These are phyloP conservation scores for Aphanomyces invadans DNA, from an alignment of 352 stramenopile species.

Conservation along the genomic window DNA sequence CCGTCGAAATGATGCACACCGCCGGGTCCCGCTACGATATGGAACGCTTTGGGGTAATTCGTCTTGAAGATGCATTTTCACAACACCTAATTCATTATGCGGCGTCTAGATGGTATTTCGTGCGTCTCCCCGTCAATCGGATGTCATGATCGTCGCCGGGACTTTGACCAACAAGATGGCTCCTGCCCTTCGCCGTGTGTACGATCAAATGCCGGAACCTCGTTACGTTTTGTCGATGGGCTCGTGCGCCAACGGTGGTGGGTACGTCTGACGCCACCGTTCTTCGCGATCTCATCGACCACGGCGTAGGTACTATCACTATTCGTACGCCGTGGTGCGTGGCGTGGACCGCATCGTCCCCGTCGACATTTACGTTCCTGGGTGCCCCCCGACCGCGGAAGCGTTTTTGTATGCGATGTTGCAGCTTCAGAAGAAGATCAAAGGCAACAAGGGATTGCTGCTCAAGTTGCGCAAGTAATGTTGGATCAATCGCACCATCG, in stretches of 20 bases:
- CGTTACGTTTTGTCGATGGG: conserved; percentile 98
- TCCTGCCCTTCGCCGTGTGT: conserved; percentile 92
- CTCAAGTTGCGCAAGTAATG: conserved; percentile 95
- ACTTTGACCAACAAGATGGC: conserved; percentile 99
- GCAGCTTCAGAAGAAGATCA: conserved; percentile 99
- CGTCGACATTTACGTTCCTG: conserved; percentile 99
- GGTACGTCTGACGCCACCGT: conserved; percentile 72
- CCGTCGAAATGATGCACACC: conserved; percentile 98
- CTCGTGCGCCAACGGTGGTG: conserved; percentile 95
- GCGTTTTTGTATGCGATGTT: conserved; percentile 97
- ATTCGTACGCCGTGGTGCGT: conserved; percentile 97
- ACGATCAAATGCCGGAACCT: conserved; percentile 99
- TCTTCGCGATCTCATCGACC: conserved; percentile 18
- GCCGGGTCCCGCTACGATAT: conserved; percentile 48
- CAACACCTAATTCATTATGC: background rate
- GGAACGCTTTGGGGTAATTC: conserved; percentile 20
- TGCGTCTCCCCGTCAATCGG: conserved; percentile 90
- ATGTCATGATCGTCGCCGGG: conserved; percentile 99
- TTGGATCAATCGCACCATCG: too few relatives aligned
- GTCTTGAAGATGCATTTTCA: background rate
- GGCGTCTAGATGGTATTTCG: conserved; percentile 90
- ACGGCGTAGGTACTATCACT: conserved; percentile 77
- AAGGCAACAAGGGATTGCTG: conserved; percentile 94
- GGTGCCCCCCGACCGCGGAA: conserved; percentile 97
- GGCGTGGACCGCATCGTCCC: conserved; percentile 96